Conservation (phyloP, 306 rosid genomes). For the Mimosa bimucronata region DNA sequence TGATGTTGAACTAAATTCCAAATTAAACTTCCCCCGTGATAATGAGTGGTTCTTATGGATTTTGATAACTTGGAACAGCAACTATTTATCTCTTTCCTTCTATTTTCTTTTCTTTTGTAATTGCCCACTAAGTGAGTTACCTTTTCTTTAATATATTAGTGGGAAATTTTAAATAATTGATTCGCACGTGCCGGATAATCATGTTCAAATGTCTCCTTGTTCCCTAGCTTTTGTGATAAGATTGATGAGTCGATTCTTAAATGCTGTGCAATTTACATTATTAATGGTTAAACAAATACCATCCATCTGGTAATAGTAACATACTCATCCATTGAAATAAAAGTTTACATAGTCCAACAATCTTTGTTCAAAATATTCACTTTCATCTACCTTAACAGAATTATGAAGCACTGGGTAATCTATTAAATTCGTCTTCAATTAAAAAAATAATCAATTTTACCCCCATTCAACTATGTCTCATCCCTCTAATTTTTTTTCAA, state of each 20-base stretch:
- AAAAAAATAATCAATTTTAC: too few species aligned
- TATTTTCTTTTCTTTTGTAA: not conserved
- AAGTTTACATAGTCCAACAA: not conserved
- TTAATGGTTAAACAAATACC: not conserved
- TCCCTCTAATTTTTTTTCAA: too few species aligned
- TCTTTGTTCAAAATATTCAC: too few species aligned
- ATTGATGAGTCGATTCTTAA: slow-evolving; percentile 1
- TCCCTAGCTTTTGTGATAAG: slow-evolving; percentile 42
- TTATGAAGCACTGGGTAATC: too few species aligned
- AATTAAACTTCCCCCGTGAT: slow-evolving; percentile 10
- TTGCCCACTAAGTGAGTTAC: slow-evolving; percentile 7
- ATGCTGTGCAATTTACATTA: not conserved
- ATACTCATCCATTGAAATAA: not conserved
- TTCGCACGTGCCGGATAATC: slow-evolving; percentile 39
- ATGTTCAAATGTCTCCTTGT: slow-evolving; percentile 36
- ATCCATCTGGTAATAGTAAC: not conserved
- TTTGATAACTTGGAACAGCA: not conserved
- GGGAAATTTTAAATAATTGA: slow-evolving; percentile 35
- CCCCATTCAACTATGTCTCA: too few species aligned
- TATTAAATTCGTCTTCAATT: too few species aligned
- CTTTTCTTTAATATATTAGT: slow-evolving; percentile 10
- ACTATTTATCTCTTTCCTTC: not conserved
- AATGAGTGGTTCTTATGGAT: slow-evolving; percentile 31
- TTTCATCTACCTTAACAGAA: too few species aligned
- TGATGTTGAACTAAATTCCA: slow-evolving; percentile 21